Conservation (phyloP, 305 asterid species). For the Solanum hybrid region DNA sequence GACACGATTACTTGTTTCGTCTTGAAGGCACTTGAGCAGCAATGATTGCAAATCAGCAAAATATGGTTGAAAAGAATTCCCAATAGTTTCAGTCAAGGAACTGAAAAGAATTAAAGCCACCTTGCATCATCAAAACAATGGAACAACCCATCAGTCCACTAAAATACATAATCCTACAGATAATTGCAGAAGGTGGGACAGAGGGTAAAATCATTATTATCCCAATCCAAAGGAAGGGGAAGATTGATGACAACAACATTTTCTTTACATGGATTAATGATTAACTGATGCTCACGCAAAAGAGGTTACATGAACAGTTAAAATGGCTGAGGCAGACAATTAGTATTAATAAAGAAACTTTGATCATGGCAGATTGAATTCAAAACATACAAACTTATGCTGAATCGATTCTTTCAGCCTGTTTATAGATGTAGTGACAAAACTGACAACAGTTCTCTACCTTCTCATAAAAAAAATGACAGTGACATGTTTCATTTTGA, state of each 20-base stretch:
- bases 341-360: background rate
- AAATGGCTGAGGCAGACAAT: background rate
- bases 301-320: background rate
- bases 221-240: slow-evolving; percentile 1
- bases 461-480: background rate
- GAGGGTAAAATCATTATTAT: background rate
- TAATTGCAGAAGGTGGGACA: slow-evolving; percentile 4
- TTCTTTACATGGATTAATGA: background rate
- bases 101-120: slow-evolving; percentile 97
- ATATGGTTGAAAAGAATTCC: slow-evolving; percentile 85
- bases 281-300: background rate
- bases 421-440: background rate
- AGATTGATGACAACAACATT: background rate
- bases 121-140: slow-evolving; percentile 31
- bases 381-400: background rate
- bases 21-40: slow-evolving; percentile 89
- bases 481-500: background rate
- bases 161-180: background rate
- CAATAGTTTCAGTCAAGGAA: slow-evolving; percentile 96
- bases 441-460: background rate
- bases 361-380: background rate
- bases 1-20: slow-evolving; percentile 90
- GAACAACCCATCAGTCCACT: slow-evolving; percentile 12
- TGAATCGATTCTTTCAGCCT: background rate
- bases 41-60: slow-evolving; percentile 73